phyloP scores from a whole-genome alignment of 2,329 filamentous ascomycete genomes.

The Metarhizium guizhouense region DNA sequence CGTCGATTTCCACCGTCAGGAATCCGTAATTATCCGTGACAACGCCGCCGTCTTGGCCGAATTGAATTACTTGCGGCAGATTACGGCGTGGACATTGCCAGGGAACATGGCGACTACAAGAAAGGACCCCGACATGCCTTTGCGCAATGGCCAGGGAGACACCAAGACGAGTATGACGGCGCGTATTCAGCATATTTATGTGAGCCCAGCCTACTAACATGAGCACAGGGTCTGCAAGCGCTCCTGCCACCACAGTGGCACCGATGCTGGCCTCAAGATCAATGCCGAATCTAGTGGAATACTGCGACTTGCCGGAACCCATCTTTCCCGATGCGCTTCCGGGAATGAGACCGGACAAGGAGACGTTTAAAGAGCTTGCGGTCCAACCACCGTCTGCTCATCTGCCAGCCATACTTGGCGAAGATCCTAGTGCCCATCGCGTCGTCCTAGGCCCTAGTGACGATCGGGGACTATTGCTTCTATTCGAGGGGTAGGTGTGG shows the following conservation, averaged over 20 bases:
- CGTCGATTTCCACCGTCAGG: constrained; percentile 16
- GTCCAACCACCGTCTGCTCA: background rate
- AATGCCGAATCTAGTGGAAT: background rate
- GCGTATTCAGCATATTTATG: background rate
- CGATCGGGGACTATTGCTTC: no score
- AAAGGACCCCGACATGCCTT: background rate
- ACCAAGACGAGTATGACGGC: background rate
- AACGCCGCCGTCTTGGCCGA: constrained; percentile 20
- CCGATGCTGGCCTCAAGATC: background rate
- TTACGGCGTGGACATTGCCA: background rate
- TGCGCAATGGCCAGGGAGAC: background rate
- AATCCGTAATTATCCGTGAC: constrained; percentile 18
- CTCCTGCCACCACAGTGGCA: no score
- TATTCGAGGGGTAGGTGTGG: no score
- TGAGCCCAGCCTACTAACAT: no score
- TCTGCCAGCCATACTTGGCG: background rate
- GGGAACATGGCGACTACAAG: background rate
- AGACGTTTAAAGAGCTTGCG: background rate
- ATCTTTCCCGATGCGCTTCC: background rate
- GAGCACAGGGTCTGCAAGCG: no score
- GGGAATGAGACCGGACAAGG: background rate
- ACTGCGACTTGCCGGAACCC: background rate
- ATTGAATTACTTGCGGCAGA: constrained; percentile 15
- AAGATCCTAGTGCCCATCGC: no score
- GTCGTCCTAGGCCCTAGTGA: no score